Conservation (phyloP, 108 stramenopile genomes). For the Chaetoceros tenuissimus region DNA sequence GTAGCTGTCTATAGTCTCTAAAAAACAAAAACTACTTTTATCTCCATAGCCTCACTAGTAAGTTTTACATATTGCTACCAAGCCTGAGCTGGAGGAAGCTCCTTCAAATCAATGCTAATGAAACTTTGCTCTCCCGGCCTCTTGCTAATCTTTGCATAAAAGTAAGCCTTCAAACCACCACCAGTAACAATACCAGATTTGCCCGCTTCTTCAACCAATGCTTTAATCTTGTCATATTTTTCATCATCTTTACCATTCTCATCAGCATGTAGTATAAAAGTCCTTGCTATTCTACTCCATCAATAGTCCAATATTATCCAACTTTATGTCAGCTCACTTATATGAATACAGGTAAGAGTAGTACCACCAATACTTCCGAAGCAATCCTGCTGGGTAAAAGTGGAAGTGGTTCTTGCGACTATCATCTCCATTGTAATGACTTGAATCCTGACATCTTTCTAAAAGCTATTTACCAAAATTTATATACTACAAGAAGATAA, state of each 20-base stretch:
- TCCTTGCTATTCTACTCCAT: constrained; percentile 26
- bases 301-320: constrained; percentile 61
- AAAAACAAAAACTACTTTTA: too few species aligned
- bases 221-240: constrained; percentile 36
- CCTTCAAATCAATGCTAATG: constrained; percentile 25
- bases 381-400: too few species aligned
- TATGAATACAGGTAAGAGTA: too few species aligned
- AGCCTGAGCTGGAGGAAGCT: constrained; percentile 29
- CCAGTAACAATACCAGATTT: constrained; percentile 32
- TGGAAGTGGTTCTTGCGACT: too few species aligned
- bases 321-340: too few species aligned
- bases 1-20: too few species aligned
- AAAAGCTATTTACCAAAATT: too few species aligned
- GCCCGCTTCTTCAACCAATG: constrained; percentile 30
- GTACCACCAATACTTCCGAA: too few species aligned
- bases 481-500: too few species aligned
- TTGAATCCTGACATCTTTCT: too few species aligned
- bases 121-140: constrained; percentile 2
- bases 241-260: neutral
- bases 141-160: constrained; percentile 32
- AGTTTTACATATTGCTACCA: constrained; percentile 33
- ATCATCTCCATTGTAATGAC: too few species aligned
- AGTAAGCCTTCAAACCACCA: constrained; percentile 58
- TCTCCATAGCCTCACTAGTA: too few species aligned
- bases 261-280: constrained; percentile 61